A percentile compares a stretch with the other conserved stretches of the same genome.
Conservation (phyloP, 2,329 filamentous ascomycete species). For the Cladosporium sp. region DNA sequence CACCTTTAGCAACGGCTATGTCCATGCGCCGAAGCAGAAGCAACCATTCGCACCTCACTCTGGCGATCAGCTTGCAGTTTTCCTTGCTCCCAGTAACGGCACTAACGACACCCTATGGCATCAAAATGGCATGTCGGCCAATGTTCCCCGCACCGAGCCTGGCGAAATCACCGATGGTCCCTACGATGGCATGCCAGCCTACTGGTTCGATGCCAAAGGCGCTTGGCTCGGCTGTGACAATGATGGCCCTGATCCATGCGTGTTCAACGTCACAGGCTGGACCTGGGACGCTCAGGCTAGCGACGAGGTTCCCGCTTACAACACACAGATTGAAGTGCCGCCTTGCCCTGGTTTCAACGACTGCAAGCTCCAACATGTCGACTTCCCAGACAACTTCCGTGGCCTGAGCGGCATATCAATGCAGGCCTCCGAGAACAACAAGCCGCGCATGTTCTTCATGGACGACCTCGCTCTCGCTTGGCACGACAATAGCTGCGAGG, state of each 20-base stretch:
- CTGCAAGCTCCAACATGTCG: conserved; percentile 42
- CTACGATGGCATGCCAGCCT: conserved; percentile 39
- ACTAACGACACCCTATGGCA: conserved; percentile 6
- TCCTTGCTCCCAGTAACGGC: conserved; percentile 30
- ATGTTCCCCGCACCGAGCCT: conserved; percentile 26
- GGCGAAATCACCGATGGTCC: conserved; percentile 47
- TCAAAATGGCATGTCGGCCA: conserved; percentile 17
- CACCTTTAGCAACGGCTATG: conserved; percentile 48
- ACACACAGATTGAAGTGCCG: conserved; percentile 37
- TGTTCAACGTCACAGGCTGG: conserved; percentile 44
- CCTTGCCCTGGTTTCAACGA: conserved; percentile 36
- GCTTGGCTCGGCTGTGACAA: conserved; percentile 48
- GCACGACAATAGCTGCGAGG: conserved; percentile 48
- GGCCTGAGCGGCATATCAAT: conserved; percentile 47
- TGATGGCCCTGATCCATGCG: conserved; percentile 35
- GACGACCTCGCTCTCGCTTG: conserved; percentile 47
- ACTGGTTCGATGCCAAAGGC: conserved; percentile 49
- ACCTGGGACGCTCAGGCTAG: conserved; percentile 33
- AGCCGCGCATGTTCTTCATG: conserved; percentile 42
- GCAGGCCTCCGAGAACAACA: conserved; percentile 38
- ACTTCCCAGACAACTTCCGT: conserved; percentile 39
- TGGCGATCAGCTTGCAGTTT: conserved; percentile 45
- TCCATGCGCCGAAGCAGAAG: conserved; percentile 43
- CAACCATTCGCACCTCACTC: conserved; percentile 44
- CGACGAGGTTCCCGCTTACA: conserved; percentile 35